A percentile compares a stretch with the other conserved stretches of the same genome.
These are phyloP conservation scores for Sambucus nigra DNA, from an alignment of 129 eudicot genomes.

Conservation along the genomic window DNA sequence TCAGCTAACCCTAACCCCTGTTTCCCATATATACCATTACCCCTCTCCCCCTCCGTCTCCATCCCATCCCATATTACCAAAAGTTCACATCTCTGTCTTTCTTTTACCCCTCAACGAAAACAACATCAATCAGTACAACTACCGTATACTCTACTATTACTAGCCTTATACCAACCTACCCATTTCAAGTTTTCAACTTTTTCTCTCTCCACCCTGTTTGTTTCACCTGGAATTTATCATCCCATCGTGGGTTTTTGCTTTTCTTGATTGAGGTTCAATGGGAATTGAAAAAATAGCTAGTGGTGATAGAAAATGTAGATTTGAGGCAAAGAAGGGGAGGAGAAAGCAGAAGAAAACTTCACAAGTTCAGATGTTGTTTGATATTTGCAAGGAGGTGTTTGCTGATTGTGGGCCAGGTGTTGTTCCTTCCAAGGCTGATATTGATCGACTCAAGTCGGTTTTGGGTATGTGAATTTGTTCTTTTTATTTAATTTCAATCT, in stretches of 20 bases:
- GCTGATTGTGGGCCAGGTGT: conserved; percentile 75
- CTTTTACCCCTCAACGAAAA: conserved; percentile 9
- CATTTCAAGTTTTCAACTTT: neutral
- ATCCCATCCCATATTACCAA: conserved; percentile 9
- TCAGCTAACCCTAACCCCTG: conserved; percentile 4
- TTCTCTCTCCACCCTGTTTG: conserved; percentile 9
- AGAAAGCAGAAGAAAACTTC: conserved; percentile 32
- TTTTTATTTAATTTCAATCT: no score
- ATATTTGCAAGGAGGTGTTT: conserved; percentile 66
- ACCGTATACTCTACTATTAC: neutral
- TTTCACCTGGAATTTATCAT: neutral
- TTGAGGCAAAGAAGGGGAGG: conserved; percentile 35
- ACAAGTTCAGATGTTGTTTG: conserved; percentile 61
- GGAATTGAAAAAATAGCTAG: conserved; percentile 43
- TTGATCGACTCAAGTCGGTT: conserved; percentile 51
- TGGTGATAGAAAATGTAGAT: conserved; percentile 15
- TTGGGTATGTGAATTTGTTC: conserved; percentile 36
- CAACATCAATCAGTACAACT: neutral
- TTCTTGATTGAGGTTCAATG: conserved; percentile 30
- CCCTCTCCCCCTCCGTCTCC: conserved; percentile 10
- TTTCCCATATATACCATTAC: conserved; percentile 14
- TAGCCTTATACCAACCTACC: neutral
- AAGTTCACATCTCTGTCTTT: conserved; percentile 15
- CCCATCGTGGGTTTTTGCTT: conserved; percentile 8
- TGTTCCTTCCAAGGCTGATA: conserved; percentile 47